Evolutionary conservation across 2,329 filamentous ascomycete genomes (phyloP), one percentile per base, ranked within the genome.

Genomic region (Lachnellula subtilissima): DNA sequence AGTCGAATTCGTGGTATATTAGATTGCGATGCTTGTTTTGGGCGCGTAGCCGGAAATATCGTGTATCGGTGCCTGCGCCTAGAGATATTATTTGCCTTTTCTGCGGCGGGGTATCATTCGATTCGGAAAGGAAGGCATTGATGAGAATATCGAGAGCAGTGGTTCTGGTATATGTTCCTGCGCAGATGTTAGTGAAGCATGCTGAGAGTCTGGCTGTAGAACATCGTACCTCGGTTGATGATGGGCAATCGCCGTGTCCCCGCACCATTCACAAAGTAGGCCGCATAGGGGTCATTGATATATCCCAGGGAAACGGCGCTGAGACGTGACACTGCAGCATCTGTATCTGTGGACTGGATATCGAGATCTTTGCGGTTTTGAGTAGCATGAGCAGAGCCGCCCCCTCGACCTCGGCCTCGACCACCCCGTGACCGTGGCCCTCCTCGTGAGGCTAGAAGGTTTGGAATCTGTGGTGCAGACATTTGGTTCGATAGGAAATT

Each of bases 111-210:
- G 64, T 46, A 23, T 47, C 23, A 32, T 32, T 11, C 28, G 25
- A n/a, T 25, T 43, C 64, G 2, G 69, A 60, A 3, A 97, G 76
- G 66, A 97, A 97, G 7, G 76, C 77, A 51, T 82, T 71, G 42
- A 97, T 83, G 0, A 99, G 82, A 12, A 73, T 76, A 72, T 99
- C 91, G 61, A 99, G 85, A 23, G 89, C 89, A 5, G 81, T 83
- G 8, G 92, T 97, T 59, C 94, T 86, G 22, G 92, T 87, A 68
- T 97, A 97, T n/a, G 93, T 97, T 52, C 91, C 91, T 93, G 12
- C 19, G 46, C 32, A 48, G 5, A 12, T 22, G 42, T 45, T 45
- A 45, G 42, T 17, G 19, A 45, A 22, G 42, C 5, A 23, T 32
- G 28, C 2, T n/a, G 15, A 9, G 39, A n/a, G 14, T 40, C 17